Evolutionary conservation across 352 stramenopile species (phyloP).

Genomic region (Thraustotheca clavata): DNA sequence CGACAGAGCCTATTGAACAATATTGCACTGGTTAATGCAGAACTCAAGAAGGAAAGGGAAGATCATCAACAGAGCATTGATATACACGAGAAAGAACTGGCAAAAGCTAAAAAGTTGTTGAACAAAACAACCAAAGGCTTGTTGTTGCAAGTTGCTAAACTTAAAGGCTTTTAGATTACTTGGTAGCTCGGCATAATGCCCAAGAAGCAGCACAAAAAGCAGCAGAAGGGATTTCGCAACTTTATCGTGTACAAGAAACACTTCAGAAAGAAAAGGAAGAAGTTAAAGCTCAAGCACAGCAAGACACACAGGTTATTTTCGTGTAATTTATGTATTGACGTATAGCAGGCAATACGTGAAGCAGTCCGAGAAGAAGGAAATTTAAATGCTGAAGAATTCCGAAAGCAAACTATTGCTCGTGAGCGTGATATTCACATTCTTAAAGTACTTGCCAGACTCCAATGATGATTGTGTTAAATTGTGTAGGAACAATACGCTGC

Average conservation of each 20-base stretch:
- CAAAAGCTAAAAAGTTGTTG: constrained; percentile 49
- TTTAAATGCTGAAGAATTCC: constrained; percentile 43
- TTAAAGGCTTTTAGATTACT: constrained; percentile 46
- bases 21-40: constrained; percentile 46
- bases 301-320: constrained; percentile 26
- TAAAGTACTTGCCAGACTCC: constrained; percentile 21
- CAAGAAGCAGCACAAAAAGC: constrained; percentile 49
- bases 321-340: neutral
- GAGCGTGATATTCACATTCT: constrained; percentile 66
- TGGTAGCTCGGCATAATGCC: constrained; percentile 58
- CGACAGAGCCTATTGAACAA: constrained; percentile 32
- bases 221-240: constrained; percentile 43
- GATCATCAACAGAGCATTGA: constrained; percentile 32
- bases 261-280: constrained; percentile 37
- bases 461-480: neutral
- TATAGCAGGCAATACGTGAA: constrained; percentile 30
- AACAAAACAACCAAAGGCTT: constrained; percentile 44
- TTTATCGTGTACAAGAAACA: constrained; percentile 33
- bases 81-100: constrained; percentile 36
- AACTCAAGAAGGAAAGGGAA: constrained; percentile 33
- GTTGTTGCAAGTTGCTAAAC: neutral
- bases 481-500: constrained; percentile 55
- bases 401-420: constrained; percentile 39
- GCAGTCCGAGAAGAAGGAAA: constrained; percentile 46
- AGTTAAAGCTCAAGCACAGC: constrained; percentile 32